These are phyloP conservation scores for Diplodia sapinea DNA, from an alignment of 2,329 filamentous ascomycete species.

Conservation along the genomic window DNA sequence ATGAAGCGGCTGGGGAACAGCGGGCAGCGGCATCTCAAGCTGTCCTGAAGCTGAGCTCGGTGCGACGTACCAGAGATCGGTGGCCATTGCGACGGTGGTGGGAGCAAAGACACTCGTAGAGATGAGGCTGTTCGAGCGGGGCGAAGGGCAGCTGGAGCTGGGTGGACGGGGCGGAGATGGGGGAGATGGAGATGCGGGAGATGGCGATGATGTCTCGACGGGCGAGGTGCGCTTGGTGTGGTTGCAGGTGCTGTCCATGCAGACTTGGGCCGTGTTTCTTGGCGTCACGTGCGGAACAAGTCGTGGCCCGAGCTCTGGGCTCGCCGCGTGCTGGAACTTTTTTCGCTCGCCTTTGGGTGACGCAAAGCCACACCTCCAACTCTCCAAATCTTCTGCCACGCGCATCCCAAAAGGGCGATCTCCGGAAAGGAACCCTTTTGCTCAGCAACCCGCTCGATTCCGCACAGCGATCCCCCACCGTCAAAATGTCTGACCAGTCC, in stretches of 20 bases:
- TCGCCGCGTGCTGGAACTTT: constrained; percentile 16
- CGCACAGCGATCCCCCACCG: constrained; percentile 32
- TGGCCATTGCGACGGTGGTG: constrained; percentile 67
- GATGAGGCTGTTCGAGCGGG: constrained; percentile 34
- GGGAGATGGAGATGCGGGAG: constrained; percentile 27
- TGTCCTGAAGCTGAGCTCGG: constrained; percentile 37
- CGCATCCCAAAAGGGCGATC: constrained; percentile 49
- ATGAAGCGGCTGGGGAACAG: constrained; percentile 27
- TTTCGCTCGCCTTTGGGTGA: constrained; percentile 23
- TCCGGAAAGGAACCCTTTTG: constrained; percentile 53
- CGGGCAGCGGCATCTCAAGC: constrained; percentile 24
- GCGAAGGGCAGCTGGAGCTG: constrained; percentile 34
- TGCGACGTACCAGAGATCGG: constrained; percentile 78
- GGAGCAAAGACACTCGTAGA: constrained; percentile 14
- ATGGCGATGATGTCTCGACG: constrained; percentile 24
- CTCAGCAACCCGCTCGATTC: constrained; percentile 12
- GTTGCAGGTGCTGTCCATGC: constrained; percentile 30
- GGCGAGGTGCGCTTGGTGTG: constrained; percentile 17
- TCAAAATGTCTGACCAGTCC: constrained; percentile 27
- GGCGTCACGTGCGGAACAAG: constrained; percentile 12
- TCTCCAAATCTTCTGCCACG: constrained; percentile 3
- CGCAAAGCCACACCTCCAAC: constrained; percentile 9
- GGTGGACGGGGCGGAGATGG: constrained; percentile 35
- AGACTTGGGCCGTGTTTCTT: constrained; percentile 28
- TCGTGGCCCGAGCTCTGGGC: background rate